Evolutionary conservation across 2,329 filamentous ascomycete genomes (phyloP), one percentile per base, ranked within the genome.

Genomic region (Alternaria sp.): DNA sequence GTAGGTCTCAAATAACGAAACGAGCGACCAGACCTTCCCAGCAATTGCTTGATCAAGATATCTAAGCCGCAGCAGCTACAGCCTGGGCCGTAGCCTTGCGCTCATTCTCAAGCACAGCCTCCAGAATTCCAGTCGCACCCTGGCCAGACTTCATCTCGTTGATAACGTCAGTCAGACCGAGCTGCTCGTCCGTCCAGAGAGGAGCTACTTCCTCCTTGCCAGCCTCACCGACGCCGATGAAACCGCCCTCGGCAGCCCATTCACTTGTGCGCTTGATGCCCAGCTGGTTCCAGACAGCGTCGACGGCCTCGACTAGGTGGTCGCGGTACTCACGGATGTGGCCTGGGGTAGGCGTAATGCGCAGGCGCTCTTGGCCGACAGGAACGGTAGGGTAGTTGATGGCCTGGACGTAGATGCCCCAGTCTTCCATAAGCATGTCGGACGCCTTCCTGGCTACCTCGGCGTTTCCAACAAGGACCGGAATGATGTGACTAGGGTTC

Each of bases 351-450:
- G 96, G 96, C 2, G 96, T 99, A 80, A 99, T 93, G 70, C 96
- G 91, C 60, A 99, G 90, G 62, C 96, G 90, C 82, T 99, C 96
- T 84, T 99, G 94, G n/a, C 96, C 96, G 7, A 97, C 93, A 3
- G 96, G 96, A 3, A 99, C 96, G 55, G 96, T 99, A 3, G 96
- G 96, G 82, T 98, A 98, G 84, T 99, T 99, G 87, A 99, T 98
- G 59, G 93, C 93, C 83, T 99, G 96, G 25, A 99, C 96, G 79
- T 99, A 99, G 78, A 99, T 97, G 65, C 90, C 88, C 84, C 97
- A 92, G 70, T 97, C 91, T 70, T 91, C 89, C 13, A 99, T 87
- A 21, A 99, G 89, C 84, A 97, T 89, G 78, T 99, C 96, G 23
- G 93, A 97, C 8, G 96, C 96, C 72, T 90, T 86, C 86, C 96